Evolutionary conservation across 2,329 filamentous ascomycete species (phyloP).

Genomic region (Penicillium sp.): DNA sequence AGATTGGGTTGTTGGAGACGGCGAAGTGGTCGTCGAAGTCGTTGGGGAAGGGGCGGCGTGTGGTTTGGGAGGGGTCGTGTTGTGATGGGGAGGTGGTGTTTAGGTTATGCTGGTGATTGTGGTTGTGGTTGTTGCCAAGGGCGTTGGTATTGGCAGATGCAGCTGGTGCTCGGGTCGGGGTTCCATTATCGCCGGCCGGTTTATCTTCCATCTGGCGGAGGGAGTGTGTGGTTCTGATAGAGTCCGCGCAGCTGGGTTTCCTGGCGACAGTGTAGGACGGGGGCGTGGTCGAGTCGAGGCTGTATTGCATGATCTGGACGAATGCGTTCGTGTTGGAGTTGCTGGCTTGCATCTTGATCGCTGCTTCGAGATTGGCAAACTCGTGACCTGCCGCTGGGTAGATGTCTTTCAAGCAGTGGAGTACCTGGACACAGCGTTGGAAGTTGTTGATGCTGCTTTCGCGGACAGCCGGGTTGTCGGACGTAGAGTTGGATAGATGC

Average conservation of each 20-base stretch:
- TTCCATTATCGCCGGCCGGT: background rate
- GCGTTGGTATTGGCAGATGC: background rate
- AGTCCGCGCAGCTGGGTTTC: constrained; percentile 20
- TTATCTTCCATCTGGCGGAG: constrained; percentile 3
- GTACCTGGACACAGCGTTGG: constrained; percentile 80
- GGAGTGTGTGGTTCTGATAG: constrained; percentile 14
- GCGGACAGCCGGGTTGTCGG: constrained; percentile 68
- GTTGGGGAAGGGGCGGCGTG: constrained; percentile 24
- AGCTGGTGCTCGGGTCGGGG: background rate
- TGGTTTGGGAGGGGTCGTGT: constrained; percentile 5
- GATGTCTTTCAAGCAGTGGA: constrained; percentile 78
- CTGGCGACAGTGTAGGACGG: constrained; percentile 10
- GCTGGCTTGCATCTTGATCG: constrained; percentile 35
- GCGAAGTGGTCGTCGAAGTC: constrained; percentile 31
- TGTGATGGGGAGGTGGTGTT: constrained; percentile 2
- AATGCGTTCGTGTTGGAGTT: constrained; percentile 32
- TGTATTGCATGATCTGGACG: constrained; percentile 36
- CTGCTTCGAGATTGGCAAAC: constrained; percentile 38
- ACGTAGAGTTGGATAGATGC: constrained; percentile 83
- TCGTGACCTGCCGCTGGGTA: constrained; percentile 85
- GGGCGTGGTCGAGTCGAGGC: constrained; percentile 16
- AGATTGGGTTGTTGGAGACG: background rate
- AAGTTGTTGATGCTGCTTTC: constrained; percentile 74
- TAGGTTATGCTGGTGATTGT: constrained; percentile 4
- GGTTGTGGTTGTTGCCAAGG: background rate